Base-by-base conservation (phyloP, 805 yeast genomes). In the Candida ascalaphidarum region DNA sequence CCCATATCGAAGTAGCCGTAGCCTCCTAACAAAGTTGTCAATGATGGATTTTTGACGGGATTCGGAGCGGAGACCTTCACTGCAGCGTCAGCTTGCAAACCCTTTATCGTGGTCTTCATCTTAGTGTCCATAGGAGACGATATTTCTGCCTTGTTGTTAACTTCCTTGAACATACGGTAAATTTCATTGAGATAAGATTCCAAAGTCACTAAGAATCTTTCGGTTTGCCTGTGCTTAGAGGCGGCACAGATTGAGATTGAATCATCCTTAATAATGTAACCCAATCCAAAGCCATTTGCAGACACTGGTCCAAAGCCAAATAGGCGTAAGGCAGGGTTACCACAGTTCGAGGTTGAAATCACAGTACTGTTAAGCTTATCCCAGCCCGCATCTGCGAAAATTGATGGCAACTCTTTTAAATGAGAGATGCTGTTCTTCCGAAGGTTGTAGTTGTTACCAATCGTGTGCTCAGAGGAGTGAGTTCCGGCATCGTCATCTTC, bases 321-420 rank as follows among this genome's bases (percentile, higher is more conserved):
- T 33, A 69, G 55, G 34, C 74, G 57, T 30, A 73, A 52, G 0
- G 78, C 69, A 2, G 78, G 77, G 39, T 73, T 73, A 15, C 79
- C 79, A 48, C 79, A 73, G 44, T 73, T 73, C 3, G 77, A 74
- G 17, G 55, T 51, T 30, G 61, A 61, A 27, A 58, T 60, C 13
- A 85, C 69, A 4, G 89, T 80, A 40, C 77, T 81, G 55, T 84
- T 84, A 34, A 86, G 57, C 46, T 76, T 74, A 43, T 79, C 84
- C 96, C 96, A 86, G 17, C 95, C 94, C 7, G 73, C 61, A 52
- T 86, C 95, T 1, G 82, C 80, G 56, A 85, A 86, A 10, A 86
- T 68, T 4, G 76, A 60, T 5, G 96, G 96, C 27, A 84, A 59
- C 23, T 48, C 50, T 19, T 37, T 41, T 28, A 56, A 42, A 11